Evolutionary conservation across 768 basidiomycete species (phyloP).

Genomic region (Mycena metata): DNA sequence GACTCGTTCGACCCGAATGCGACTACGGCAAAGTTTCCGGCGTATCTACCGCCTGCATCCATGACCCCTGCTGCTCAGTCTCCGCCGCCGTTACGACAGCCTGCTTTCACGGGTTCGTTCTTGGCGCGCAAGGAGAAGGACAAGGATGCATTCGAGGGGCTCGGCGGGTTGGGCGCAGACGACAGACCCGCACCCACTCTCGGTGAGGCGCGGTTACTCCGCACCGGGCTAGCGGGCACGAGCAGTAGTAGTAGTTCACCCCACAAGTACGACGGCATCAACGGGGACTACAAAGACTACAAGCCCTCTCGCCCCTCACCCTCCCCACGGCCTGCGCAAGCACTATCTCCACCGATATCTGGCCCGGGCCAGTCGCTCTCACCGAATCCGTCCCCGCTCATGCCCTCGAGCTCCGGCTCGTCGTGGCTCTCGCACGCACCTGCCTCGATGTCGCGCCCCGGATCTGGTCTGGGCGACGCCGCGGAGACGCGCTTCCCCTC

Average conservation of each 20-base stretch:
- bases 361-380: conserved; percentile 47
- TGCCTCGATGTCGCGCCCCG: conserved; percentile 46
- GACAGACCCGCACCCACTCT: conserved; percentile 73
- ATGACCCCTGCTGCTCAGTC: conserved; percentile 40
- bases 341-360: conserved; percentile 6
- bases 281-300: conserved; percentile 47
- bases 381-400: conserved; percentile 44
- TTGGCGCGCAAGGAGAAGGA: conserved; percentile 44
- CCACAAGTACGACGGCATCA: conserved; percentile 36
- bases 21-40: conserved; percentile 27
- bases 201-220: conserved; percentile 79
- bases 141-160: conserved; percentile 85
- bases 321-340: conserved; percentile 46
- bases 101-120: conserved; percentile 47
- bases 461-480: conserved; percentile 55
- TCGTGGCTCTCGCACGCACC: conserved; percentile 49
- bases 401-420: conserved; percentile 47
- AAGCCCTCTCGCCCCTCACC: conserved; percentile 51
- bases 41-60: conserved; percentile 11
- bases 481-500: conserved; percentile 89
- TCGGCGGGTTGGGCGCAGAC: conserved; percentile 65
- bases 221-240: conserved; percentile 77
- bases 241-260: conserved; percentile 44
- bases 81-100: conserved; percentile 40
- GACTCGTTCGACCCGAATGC: conserved; percentile 57